These are phyloP conservation scores for Malus asiatica DNA, from an alignment of 306 rosid species.

Conservation along the genomic window DNA sequence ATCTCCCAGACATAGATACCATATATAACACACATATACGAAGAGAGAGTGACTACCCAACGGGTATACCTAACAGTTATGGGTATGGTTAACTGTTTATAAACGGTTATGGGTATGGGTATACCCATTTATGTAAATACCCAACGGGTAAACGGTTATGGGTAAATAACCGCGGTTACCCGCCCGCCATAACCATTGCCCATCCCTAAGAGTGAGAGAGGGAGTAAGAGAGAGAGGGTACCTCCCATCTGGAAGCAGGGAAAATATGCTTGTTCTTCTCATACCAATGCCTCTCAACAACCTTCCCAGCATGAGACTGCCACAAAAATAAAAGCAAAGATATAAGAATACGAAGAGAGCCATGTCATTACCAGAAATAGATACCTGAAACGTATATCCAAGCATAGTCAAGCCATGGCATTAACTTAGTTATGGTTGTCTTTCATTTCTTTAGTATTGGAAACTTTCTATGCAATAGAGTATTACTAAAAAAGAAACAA, in stretches of 20 bases:
- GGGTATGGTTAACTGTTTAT: no score
- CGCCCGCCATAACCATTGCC: no score
- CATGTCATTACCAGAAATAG: not conserved
- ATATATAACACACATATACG: not conserved
- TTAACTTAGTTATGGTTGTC: not conserved
- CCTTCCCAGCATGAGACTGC: constrained; percentile 98
- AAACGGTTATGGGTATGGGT: no score
- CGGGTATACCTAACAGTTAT: no score
- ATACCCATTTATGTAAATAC: no score
- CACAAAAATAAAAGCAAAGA: constrained; percentile 4
- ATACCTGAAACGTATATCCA: not conserved
- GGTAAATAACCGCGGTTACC: no score
- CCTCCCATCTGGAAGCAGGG: constrained; percentile 99
- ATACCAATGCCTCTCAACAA: constrained; percentile 96
- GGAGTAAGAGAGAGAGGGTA: not conserved
- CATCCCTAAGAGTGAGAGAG: not conserved
- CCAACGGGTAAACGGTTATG: no score
- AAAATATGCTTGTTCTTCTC: constrained; percentile 97
- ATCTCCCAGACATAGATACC: not conserved
- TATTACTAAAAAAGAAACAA: not conserved
- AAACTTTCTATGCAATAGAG: not conserved
- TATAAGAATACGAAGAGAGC: not conserved
- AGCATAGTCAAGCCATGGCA: not conserved
- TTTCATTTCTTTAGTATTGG: not conserved
- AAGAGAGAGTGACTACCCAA: not conserved